phyloP scores from a whole-genome alignment of 2,329 filamentous ascomycete genomes.

The Pseudocercospora crystallina region DNA sequence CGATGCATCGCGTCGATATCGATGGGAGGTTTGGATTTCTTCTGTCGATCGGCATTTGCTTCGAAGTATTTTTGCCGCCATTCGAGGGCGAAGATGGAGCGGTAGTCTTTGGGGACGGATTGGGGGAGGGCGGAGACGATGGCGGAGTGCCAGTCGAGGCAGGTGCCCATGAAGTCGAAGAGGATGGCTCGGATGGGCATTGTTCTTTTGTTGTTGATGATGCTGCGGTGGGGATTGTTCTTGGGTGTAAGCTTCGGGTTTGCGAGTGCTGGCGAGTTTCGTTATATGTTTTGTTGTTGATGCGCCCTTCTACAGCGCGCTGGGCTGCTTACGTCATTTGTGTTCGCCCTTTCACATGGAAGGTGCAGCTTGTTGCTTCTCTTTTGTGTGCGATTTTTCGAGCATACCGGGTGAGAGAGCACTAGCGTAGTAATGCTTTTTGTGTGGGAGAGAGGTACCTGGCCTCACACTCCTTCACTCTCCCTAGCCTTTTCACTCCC shows the following conservation, averaged over 20 bases:
- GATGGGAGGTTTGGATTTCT: conserved; percentile 40
- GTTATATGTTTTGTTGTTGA: not conserved
- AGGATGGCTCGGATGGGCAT: conserved; percentile 46
- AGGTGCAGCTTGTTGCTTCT: no score
- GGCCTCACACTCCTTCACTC: no score
- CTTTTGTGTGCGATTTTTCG: no score
- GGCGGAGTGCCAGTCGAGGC: conserved; percentile 53
- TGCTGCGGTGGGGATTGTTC: no score
- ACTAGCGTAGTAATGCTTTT: no score
- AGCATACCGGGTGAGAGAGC: no score
- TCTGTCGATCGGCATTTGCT: conserved; percentile 43
- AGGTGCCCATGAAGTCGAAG: conserved; percentile 61
- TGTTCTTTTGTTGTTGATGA: not conserved
- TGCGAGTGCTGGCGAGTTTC: no score
- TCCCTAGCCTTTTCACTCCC: no score
- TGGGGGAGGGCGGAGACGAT: conserved; percentile 11
- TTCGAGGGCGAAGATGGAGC: conserved; percentile 45
- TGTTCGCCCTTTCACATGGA: not conserved
- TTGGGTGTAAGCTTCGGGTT: no score
- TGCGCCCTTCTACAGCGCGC: conserved; percentile 3
- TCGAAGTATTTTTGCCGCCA: conserved; percentile 55
- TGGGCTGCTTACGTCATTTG: not conserved
- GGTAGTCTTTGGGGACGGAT: conserved; percentile 1
- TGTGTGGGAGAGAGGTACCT: no score
- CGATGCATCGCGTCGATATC: conserved; percentile 55